These are phyloP conservation scores for Ophiostoma australiae DNA, from an alignment of 2,329 filamentous ascomycete species.

Conservation along the genomic window DNA sequence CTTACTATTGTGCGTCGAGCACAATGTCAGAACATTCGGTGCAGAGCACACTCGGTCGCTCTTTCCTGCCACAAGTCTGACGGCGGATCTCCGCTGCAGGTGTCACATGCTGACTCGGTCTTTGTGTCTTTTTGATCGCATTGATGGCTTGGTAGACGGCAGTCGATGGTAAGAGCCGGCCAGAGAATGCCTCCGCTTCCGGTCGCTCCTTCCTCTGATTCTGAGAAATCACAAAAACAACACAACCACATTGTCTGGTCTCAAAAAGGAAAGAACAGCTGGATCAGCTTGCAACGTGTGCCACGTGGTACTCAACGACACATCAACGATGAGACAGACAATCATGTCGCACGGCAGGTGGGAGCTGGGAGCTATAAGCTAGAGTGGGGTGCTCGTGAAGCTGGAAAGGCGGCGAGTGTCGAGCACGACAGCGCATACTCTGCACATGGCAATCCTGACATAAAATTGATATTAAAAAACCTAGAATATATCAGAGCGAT, in stretches of 20 bases:
- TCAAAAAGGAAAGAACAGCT: not conserved
- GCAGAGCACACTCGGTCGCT: not conserved
- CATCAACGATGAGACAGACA: conserved; percentile 4
- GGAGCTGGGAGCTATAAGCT: not conserved
- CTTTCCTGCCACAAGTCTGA: conserved; percentile 9
- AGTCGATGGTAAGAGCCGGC: not conserved
- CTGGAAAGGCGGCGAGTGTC: not conserved
- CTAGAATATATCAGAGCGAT: not conserved
- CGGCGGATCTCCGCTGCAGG: not conserved
- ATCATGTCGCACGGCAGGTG: not conserved
- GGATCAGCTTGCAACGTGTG: not conserved
- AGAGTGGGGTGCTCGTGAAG: conserved; percentile 1
- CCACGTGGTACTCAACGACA: conserved; percentile 14
- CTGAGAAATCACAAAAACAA: too few species aligned
- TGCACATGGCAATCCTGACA: not conserved
- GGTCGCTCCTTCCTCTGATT: not conserved
- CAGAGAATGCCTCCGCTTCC: not conserved
- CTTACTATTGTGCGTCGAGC: not conserved
- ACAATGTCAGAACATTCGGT: not conserved
- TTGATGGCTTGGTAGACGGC: not conserved
- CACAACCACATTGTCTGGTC: not conserved
- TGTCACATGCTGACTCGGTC: conserved; percentile 5
- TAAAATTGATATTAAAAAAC: not conserved
- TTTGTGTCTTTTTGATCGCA: not conserved
- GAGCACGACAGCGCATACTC: not conserved